Base-by-base conservation (phyloP, 352 stramenopile species). In the Globisporangium parvum region DNA sequence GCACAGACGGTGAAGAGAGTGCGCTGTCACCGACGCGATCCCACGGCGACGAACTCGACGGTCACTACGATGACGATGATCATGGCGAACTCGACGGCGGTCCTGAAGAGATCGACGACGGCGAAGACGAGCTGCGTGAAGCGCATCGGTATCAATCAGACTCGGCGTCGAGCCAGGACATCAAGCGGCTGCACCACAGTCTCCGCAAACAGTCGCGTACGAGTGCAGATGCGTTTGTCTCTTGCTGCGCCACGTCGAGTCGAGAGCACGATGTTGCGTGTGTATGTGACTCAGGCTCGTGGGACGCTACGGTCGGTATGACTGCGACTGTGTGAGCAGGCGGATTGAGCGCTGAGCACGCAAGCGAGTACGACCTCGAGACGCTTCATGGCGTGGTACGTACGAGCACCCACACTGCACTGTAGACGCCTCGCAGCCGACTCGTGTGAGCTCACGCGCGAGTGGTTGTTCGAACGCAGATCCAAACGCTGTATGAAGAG, bases 401-500 rank as follows among this genome's bases (percentile, higher is more conserved):
- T 17, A 12, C 31, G 31, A 37, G 31, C 31, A 37, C 0, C 31
- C 31, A 37, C 26, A 6, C 26, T 31, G 6, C 26, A 6, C 26
- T 45, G n/a, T 21, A 10, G n/a, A 24, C 0, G 44, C 24, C 20
- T 53, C 26, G 48, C 12, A 31, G 40, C 5, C 40, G 50, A 12
- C 26, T 39, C 15, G 24, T 41, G 44, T 47, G 42, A 21, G 8
- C 35, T 42, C 35, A 37, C 31, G 31, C 31, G 10, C 31, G 31
- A 14, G 31, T 8, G 28, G 12, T 37, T 37, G 31, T 8, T 12
- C 31, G 6, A 37, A 10, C 62, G 20, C 55, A 88, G 63, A 87
- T 98, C 1, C 81, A 98, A 62, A 88, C 77, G 20, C 62, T 98
- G 11, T 98, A 98, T 55, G 95, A 98, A 70, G 87, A 98, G 55